Percentiles rank a stretch among this genome's conserved stretches.
phyloP scores from a whole-genome alignment of 2,329 filamentous ascomycete genomes.

The Beauveria sp. region DNA sequence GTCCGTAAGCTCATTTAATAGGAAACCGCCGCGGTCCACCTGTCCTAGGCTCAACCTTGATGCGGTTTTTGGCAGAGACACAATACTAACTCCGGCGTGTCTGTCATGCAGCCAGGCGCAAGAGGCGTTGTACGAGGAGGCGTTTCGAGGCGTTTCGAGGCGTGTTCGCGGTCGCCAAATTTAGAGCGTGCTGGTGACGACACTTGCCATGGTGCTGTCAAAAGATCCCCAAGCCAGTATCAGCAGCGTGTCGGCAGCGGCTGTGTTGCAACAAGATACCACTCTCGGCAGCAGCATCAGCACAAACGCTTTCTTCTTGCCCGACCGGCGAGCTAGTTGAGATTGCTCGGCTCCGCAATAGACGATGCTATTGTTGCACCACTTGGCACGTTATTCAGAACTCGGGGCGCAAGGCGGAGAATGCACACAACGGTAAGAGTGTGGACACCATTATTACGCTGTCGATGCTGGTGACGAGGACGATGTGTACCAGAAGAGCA shows the following conservation, averaged over 20 bases:
- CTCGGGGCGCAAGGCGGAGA: slow-evolving; percentile 4
- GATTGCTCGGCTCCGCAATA: neutral
- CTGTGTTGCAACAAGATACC: neutral
- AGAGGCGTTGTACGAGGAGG: slow-evolving; percentile 4
- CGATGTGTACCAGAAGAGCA: neutral
- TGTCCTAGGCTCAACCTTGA: neutral
- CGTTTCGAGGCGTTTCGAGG: neutral
- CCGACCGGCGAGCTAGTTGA: neutral
- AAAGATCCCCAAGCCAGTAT: neutral
- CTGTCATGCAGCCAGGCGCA: neutral
- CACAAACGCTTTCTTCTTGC: neutral
- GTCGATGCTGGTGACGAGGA: neutral
- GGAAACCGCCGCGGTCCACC: slow-evolving; percentile 4
- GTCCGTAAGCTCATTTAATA: neutral
- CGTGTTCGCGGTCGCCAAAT: neutral
- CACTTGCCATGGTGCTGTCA: neutral
- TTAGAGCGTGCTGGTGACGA: neutral
- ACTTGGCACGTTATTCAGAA: neutral
- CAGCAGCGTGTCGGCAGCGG: neutral
- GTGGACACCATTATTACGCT: neutral
- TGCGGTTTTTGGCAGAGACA: neutral
- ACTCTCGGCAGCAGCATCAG: neutral
- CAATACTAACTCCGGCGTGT: slow-evolving; percentile 4
- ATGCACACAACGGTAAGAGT: neutral
- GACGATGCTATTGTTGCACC: neutral